phyloP scores from a whole-genome alignment of 1,139 yeast genomes.

The Geotrichum reessii region DNA sequence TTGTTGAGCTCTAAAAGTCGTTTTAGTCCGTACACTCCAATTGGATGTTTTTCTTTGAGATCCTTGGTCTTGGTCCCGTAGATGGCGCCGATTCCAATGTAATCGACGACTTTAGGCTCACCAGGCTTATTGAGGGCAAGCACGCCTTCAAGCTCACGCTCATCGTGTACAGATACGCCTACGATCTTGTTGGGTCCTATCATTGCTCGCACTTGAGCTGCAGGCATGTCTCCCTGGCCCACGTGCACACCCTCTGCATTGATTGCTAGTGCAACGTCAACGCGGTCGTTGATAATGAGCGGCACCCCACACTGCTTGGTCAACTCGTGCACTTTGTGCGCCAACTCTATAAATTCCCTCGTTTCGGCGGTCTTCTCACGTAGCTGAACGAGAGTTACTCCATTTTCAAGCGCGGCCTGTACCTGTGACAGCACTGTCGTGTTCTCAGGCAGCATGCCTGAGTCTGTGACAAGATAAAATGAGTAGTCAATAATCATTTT shows the following conservation, averaged over 20 bases:
- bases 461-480: slow-evolving; percentile 75
- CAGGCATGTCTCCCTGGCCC: slow-evolving; percentile 86
- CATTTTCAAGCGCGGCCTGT: slow-evolving; percentile 55
- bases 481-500: slow-evolving; percentile 47
- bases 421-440: slow-evolving; percentile 49
- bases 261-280: slow-evolving; percentile 84
- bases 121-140: slow-evolving; percentile 38
- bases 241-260: slow-evolving; percentile 93
- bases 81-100: slow-evolving; percentile 82
- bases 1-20: slow-evolving; percentile 43
- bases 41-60: slow-evolving; percentile 43
- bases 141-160: slow-evolving; percentile 44
- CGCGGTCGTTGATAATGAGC: slow-evolving; percentile 76
- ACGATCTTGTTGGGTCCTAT: slow-evolving; percentile 70
- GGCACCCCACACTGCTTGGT: slow-evolving; percentile 63
- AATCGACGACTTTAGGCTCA: slow-evolving; percentile 52
- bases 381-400: slow-evolving; percentile 76
- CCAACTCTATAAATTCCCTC: slow-evolving; percentile 57
- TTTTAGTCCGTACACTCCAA: slow-evolving; percentile 66
- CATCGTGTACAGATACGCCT: slow-evolving; percentile 69
- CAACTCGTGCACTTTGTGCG: slow-evolving; percentile 53
- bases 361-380: slow-evolving; percentile 77
- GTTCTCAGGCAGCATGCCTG: slow-evolving; percentile 64
- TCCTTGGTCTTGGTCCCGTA: slow-evolving; percentile 71
- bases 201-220: slow-evolving; percentile 51